Evolutionary conservation across 371 early-diverging fungal species (phyloP), one percentile per base, ranked within the genome.

Genomic region (Mortierella sp.): DNA sequence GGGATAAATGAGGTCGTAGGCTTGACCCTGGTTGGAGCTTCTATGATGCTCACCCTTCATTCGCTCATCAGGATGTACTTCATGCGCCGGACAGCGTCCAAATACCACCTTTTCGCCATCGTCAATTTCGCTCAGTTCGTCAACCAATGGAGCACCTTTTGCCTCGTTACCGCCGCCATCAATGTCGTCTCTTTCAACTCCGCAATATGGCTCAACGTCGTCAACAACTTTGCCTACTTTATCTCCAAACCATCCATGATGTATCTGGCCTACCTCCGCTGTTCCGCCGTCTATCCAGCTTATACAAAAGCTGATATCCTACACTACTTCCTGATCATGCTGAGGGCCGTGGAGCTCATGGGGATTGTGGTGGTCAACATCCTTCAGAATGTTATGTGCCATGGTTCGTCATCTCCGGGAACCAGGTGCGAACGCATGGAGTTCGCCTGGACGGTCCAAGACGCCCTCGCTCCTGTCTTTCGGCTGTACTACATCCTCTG

Each of bases 201-300:
- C 0, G 75, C 69, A 3, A 42, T 73, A 0, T 68, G 69, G 69
- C 43, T 69, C 21, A 73, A 62, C 17, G 58, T 64, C 6, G 27
- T 63, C 27, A 73, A 58, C 52, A 61, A 73, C 26, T 15, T 62
- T 9, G 52, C 58, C 30, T 73, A 69, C 50, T 69, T 73, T 19
- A 51, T 73, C 46, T 60, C 69, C 2, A 73, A 73, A 32, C 75
- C 70, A 21, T 32, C 21, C 5, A 57, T 56, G n/a, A 58, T 73
- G 64, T 69, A 73, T 26, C 28, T 73, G 63, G 75, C 75, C 39
- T 73, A 73, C 31, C 53, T 73, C 14, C 69, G 73, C 0, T 68
- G 69, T n/a, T 68, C 68, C 3, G 54, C 73, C 17, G 69, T 73
- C 2, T 68, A 37, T 24, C 70, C 75, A 0, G 31, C 55, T 6